Conservation (phyloP, 441 rosid species). For the Bruguiera hainesii region DNA sequence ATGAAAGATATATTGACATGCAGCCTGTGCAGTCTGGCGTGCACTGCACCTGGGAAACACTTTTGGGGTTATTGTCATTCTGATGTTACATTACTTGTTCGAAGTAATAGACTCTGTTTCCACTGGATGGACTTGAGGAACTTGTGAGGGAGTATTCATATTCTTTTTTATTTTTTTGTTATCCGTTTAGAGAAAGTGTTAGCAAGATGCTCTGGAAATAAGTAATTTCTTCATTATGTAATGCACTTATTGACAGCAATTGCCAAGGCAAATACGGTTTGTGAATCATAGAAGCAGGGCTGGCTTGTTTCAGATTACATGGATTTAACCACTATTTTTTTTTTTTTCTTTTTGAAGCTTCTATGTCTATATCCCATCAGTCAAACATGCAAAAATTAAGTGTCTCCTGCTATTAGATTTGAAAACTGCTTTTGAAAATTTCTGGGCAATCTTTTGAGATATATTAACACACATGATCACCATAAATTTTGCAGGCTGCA, state of each 20-base stretch:
- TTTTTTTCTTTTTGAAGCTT: neutral
- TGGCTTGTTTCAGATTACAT: too few species aligned
- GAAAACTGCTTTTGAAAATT: neutral
- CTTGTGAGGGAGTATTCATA: neutral
- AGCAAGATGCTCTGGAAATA: too few species aligned
- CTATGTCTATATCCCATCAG: neutral
- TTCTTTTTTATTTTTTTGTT: neutral
- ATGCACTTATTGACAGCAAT: too few species aligned
- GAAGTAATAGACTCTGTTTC: neutral
- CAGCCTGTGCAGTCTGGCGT: too few species aligned
- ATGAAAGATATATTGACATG: too few species aligned
- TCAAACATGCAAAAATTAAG: neutral
- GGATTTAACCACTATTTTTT: neutral
- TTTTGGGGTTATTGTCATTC: too few species aligned
- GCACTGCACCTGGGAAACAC: too few species aligned
- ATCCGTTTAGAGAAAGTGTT: too few species aligned
- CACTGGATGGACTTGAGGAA: neutral
- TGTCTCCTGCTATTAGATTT: neutral
- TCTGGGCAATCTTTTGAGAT: neutral
- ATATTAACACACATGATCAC: slow-evolving; percentile 6
- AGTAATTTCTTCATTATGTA: too few species aligned
- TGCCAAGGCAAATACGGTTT: too few species aligned
- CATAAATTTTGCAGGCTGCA: slow-evolving; percentile 63
- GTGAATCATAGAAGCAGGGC: too few species aligned
- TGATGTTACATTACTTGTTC: too few species aligned